Conservation (phyloP, 129 eudicot genomes). For the Sambucus nigra region DNA sequence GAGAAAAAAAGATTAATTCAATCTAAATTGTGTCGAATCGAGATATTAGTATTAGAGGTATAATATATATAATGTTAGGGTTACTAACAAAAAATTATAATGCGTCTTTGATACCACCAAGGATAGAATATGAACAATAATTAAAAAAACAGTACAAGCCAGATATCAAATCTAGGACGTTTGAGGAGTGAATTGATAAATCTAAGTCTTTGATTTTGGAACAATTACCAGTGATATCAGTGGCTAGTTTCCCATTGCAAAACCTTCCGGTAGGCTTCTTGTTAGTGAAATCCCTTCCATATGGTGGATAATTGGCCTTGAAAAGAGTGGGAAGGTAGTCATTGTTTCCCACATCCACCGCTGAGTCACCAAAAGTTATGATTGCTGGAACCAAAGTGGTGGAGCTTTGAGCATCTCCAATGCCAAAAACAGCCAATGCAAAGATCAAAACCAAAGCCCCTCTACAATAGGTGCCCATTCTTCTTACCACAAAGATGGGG, state of each 20-base stretch:
- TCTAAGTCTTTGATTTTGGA: background rate
- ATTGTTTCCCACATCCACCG: conserved; percentile 83
- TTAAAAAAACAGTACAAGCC: background rate
- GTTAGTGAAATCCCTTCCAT: conserved; percentile 68
- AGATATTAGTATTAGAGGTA: no score
- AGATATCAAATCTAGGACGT: no score
- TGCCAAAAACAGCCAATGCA: conserved; percentile 15
- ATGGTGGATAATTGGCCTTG: conserved; percentile 84
- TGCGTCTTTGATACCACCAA: no score
- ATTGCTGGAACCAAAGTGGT: conserved; percentile 67
- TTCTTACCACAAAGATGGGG: background rate
- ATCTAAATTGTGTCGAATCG: no score
- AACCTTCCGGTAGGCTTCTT: conserved; percentile 81
- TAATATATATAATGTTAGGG: no score
- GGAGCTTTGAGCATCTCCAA: conserved; percentile 44
- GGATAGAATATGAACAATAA: no score
- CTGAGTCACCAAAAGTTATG: conserved; percentile 75
- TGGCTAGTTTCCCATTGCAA: conserved; percentile 90
- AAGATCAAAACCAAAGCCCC: conserved; percentile 12
- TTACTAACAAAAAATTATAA: no score
- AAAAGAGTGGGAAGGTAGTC: conserved; percentile 62
- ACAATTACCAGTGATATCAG: conserved; percentile 67
- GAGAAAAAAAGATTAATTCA: no score
- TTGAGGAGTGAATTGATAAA: no score
- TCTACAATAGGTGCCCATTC: background rate